Conservation (phyloP, 2,329 filamentous ascomycete species). For the Aspergillus udagawae region DNA sequence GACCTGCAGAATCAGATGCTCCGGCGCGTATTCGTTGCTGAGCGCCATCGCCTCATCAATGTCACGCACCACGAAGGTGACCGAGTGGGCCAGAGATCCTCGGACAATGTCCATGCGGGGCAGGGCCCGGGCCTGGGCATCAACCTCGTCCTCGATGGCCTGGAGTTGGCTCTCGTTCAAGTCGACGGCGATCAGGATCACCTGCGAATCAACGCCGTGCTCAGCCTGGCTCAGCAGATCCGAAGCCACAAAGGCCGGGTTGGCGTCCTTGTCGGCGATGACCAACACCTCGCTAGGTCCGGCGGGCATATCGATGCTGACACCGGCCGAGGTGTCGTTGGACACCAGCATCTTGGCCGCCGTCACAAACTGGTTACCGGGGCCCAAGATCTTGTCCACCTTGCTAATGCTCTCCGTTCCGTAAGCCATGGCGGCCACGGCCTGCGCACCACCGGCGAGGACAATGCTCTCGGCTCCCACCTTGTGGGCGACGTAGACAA, state of each 20-base stretch:
- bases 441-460: conserved; percentile 90
- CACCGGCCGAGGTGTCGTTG: conserved; percentile 93
- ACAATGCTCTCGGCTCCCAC: conserved; percentile 95
- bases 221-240: conserved; percentile 94
- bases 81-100: conserved; percentile 83
- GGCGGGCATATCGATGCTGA: conserved; percentile 97
- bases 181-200: conserved; percentile 82
- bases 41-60: conserved; percentile 71
- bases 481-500: conserved; percentile 96
- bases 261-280: conserved; percentile 79
- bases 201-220: conserved; percentile 94
- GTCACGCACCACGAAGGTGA: conserved; percentile 72
- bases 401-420: conserved; percentile 91
- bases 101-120: conserved; percentile 91
- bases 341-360: conserved; percentile 97
- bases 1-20: conserved; percentile 92
- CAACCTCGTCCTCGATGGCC: conserved; percentile 87
- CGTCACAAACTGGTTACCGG: conserved; percentile 97
- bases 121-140: conserved; percentile 78
- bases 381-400: conserved; percentile 97
- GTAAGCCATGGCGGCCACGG: conserved; percentile 94
- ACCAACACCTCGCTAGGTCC: conserved; percentile 97
- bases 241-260: conserved; percentile 91
- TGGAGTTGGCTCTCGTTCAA: conserved; percentile 67
- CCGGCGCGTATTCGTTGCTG: conserved; percentile 92